Base-by-base conservation (phyloP, 768 basidiomycete species). In the Lentinula guzmanii region DNA sequence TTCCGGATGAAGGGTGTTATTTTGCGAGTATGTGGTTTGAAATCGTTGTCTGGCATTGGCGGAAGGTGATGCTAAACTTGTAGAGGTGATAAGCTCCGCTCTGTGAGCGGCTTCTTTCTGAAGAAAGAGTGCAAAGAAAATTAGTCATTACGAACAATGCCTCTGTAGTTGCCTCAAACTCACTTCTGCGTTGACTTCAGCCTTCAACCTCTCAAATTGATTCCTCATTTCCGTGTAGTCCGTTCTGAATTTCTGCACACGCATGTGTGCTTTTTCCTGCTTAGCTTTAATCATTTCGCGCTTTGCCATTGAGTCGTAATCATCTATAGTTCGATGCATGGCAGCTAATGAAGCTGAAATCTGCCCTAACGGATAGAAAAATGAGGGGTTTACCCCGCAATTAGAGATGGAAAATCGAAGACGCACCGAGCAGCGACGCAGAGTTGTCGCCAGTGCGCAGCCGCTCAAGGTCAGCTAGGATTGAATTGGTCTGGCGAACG, bases 261-360 rank as follows among this genome's bases (percentile, higher is more conserved):
- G 92, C 92, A 90, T 89, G 70, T 90, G 82, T 0, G 95, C 97
- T 76, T 98, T 98, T 76, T 98, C 96, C 73, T 95, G 89, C 76
- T 97, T 98, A 50, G 91, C 87, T 67, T 91, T 93, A 57, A 98
- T 95, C 70, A 97, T 93, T 74, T 99, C 97, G 64, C 95, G 82
- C 76, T 89, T 92, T 0, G 92, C 93, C 91, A 98, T 95, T 8
- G 91, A 89, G 68, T 98, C 95, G 70, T 96, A 98, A 70, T 99
- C 97, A 63, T 98, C 95, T 64, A 98, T 88, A 58, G 97, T 95
- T 61, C 97, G 78, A 54, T 91, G 88, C 83, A 98, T 88, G 2
- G 94, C 95, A 31, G 93, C 86, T n/a, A 99, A 79, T 8, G 93
- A 95, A n/a, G 95, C 95, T 35, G 93, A 92, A 74, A 99, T 94